A percentile compares a stretch with the other conserved stretches of the same genome.
These are phyloP conservation scores for Fusarium lateritium DNA, from an alignment of 2,329 filamentous ascomycete species.

Conservation along the genomic window DNA sequence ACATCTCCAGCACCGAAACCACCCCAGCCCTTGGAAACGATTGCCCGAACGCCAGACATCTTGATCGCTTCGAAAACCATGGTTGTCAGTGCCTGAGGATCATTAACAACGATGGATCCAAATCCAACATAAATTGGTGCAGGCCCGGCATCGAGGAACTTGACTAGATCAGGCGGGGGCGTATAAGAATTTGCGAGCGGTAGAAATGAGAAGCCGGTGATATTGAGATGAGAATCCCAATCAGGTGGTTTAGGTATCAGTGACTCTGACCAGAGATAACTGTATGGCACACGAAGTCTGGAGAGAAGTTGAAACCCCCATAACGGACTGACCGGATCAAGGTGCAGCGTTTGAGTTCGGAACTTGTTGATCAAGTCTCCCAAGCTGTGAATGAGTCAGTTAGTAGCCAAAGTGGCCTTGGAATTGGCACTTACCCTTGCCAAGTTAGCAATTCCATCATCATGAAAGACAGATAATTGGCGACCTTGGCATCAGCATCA, in stretches of 20 bases:
- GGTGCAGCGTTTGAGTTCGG: slow-evolving; percentile 70
- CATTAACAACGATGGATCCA: slow-evolving; percentile 76
- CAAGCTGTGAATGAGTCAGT: slow-evolving; percentile 53
- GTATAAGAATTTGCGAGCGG: slow-evolving; percentile 66
- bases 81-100: slow-evolving; percentile 69
- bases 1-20: slow-evolving; percentile 65
- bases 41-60: slow-evolving; percentile 69
- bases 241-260: slow-evolving; percentile 76
- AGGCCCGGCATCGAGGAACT: slow-evolving; percentile 69
- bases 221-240: slow-evolving; percentile 71
- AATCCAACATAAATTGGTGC: slow-evolving; percentile 77
- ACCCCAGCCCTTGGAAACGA: slow-evolving; percentile 77
- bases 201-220: slow-evolving; percentile 75
- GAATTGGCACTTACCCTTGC: slow-evolving; percentile 67
- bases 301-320: slow-evolving; percentile 76
- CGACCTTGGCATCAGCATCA: slow-evolving; percentile 41
- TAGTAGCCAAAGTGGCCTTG: not conserved
- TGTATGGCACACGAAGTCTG: slow-evolving; percentile 74
- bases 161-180: slow-evolving; percentile 66
- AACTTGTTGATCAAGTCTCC: slow-evolving; percentile 82
- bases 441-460: slow-evolving; percentile 81
- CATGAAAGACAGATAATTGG: slow-evolving; percentile 47
- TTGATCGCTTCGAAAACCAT: slow-evolving; percentile 73
- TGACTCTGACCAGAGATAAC: slow-evolving; percentile 79
- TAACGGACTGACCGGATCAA: slow-evolving; percentile 76